Evolutionary conservation across 2,329 filamentous ascomycete species (phyloP).

Genomic region (Alternaria postmessia): DNA sequence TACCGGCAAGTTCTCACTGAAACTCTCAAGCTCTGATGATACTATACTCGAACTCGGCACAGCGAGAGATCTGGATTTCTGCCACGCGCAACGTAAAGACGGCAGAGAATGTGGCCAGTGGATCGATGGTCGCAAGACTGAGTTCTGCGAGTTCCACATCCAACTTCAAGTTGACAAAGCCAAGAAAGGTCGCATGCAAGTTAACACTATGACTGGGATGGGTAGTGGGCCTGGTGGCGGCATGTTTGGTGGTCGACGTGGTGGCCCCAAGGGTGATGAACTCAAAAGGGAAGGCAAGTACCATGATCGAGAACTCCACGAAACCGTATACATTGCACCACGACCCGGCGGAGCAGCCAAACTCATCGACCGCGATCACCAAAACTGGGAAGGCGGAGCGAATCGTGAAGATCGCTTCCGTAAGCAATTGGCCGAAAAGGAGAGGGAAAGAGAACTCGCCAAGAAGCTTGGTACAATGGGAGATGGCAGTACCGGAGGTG

Average conservation of each 20-base stretch:
- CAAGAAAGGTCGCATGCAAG: slow-evolving; percentile 74
- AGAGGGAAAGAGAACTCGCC: slow-evolving; percentile 77
- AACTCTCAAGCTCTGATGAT: slow-evolving; percentile 85
- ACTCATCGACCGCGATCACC: slow-evolving; percentile 69
- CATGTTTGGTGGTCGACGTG: slow-evolving; percentile 43
- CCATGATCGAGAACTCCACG: slow-evolving; percentile 67
- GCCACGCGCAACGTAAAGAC: slow-evolving; percentile 84
- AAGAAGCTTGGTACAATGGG: slow-evolving; percentile 71
- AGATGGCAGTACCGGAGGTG: slow-evolving; percentile 68
- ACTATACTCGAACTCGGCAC: slow-evolving; percentile 88
- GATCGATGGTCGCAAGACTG: slow-evolving; percentile 87
- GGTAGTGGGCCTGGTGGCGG: slow-evolving; percentile 40
- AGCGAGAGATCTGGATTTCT: slow-evolving; percentile 86
- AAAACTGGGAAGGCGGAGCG: slow-evolving; percentile 56
- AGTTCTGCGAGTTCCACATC: slow-evolving; percentile 93
- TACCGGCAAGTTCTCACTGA: slow-evolving; percentile 84
- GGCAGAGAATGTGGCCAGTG: slow-evolving; percentile 81
- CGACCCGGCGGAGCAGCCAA: slow-evolving; percentile 62
- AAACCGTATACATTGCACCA: slow-evolving; percentile 56
- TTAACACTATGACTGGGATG: slow-evolving; percentile 73
- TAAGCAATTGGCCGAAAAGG: slow-evolving; percentile 69
- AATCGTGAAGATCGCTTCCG: slow-evolving; percentile 72
- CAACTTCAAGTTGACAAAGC: slow-evolving; percentile 80
- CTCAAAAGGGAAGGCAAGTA: slow-evolving; percentile 48
- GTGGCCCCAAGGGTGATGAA: slow-evolving; percentile 35